phyloP scores from a whole-genome alignment of 1,139 yeast species.

The Hemisphaericaspora lyxosophila region DNA sequence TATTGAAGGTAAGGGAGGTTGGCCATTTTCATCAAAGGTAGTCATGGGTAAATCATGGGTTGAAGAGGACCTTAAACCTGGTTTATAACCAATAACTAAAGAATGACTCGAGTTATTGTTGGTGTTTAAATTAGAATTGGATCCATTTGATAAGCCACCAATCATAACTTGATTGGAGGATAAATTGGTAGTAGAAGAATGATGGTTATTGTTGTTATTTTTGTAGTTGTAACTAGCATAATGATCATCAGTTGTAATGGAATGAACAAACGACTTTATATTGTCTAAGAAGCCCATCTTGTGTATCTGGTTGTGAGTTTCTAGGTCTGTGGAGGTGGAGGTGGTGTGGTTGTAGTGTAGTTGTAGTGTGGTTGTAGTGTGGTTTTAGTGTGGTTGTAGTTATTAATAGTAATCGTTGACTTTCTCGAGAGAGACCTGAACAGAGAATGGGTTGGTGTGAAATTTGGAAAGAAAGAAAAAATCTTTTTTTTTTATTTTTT shows the following conservation, averaged over 20 bases:
- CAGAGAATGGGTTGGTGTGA: too few relatives aligned
- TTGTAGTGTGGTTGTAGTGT: too few relatives aligned
- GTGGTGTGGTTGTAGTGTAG: too few relatives aligned
- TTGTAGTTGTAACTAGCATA: slow-evolving; percentile 58
- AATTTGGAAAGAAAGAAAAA: too few relatives aligned
- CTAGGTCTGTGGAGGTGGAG: neutral
- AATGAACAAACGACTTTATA: slow-evolving; percentile 54
- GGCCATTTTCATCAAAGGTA: slow-evolving; percentile 48
- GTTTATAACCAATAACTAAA: slow-evolving; percentile 36
- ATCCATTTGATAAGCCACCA: slow-evolving; percentile 2
- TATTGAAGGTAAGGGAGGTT: slow-evolving; percentile 72
- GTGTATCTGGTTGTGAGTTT: neutral
- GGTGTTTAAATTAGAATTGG: slow-evolving; percentile 16
- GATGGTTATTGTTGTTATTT: slow-evolving; percentile 23
- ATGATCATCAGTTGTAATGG: slow-evolving; percentile 63
- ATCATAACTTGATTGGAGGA: slow-evolving; percentile 1
- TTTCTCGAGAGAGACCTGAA: too few relatives aligned
- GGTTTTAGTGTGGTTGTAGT: too few relatives aligned
- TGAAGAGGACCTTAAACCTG: slow-evolving; percentile 39
- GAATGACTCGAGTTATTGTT: slow-evolving; percentile 29
- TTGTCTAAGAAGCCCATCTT: slow-evolving; percentile 46
- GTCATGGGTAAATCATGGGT: slow-evolving; percentile 40
- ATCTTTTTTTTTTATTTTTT: too few relatives aligned
- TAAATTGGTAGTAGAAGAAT: neutral
- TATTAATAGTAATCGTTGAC: too few relatives aligned